Evolutionary conservation across 768 basidiomycete species (phyloP).

Genomic region (Cantharellus anzutake): DNA sequence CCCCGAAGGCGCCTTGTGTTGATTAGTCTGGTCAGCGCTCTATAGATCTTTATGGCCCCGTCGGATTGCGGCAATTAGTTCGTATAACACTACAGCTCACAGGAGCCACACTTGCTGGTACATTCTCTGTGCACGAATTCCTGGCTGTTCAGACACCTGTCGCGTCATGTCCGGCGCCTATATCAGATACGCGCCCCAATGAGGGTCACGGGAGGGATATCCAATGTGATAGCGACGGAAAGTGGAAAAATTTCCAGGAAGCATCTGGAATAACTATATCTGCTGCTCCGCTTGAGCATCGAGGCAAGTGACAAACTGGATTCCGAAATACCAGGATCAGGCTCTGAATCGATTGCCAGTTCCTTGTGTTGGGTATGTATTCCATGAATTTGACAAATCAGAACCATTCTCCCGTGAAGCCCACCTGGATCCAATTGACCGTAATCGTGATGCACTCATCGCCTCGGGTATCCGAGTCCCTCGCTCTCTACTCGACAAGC

Average conservation of each 20-base stretch:
- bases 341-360: slow-evolving; percentile 22
- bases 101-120: slow-evolving; percentile 34
- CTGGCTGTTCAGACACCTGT: slow-evolving; percentile 31
- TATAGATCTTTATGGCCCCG: slow-evolving; percentile 63
- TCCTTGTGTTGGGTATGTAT: slow-evolving; percentile 62
- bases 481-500: slow-evolving; percentile 11
- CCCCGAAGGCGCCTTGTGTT: background rate
- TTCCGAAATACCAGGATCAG: background rate
- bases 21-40: slow-evolving; percentile 21
- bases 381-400: slow-evolving; percentile 31
- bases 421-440: slow-evolving; percentile 8
- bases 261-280: slow-evolving; percentile 33
- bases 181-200: slow-evolving; percentile 33
- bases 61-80: slow-evolving; percentile 56
- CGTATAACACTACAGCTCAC: slow-evolving; percentile 55
- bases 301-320: slow-evolving; percentile 28
- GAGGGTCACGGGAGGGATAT: slow-evolving; percentile 49
- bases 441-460: slow-evolving; percentile 12
- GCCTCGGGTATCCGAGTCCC: slow-evolving; percentile 16
- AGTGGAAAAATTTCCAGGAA: slow-evolving; percentile 40
- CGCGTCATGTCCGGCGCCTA: slow-evolving; percentile 29
- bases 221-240: slow-evolving; percentile 31
- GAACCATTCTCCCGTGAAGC: slow-evolving; percentile 10
- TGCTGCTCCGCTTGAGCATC: slow-evolving; percentile 59
- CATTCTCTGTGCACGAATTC: slow-evolving; percentile 65